Conservation (phyloP, 108 stramenopile species). For the Pelagomonas calceolata region DNA sequence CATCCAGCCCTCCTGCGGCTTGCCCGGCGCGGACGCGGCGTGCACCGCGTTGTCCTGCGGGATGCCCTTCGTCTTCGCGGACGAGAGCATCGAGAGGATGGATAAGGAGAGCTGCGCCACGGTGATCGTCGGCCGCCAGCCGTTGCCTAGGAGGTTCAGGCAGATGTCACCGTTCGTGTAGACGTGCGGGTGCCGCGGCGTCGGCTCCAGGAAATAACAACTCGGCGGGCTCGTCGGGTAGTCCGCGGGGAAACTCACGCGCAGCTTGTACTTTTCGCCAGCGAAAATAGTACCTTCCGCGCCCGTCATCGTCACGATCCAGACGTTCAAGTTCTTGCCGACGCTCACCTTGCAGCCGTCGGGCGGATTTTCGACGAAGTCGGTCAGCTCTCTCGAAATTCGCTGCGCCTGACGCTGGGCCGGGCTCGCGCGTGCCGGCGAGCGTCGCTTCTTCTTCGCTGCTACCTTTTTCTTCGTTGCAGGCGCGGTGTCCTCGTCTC, state of each 20-base stretch:
- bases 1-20: constrained; percentile 80
- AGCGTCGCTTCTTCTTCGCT: too few relatives aligned
- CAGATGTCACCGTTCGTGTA: constrained; percentile 98
- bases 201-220: constrained; percentile 73
- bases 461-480: too few relatives aligned
- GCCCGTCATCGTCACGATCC: constrained; percentile 76
- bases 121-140: constrained; percentile 91
- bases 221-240: constrained; percentile 84
- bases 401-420: too few relatives aligned
- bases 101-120: constrained; percentile 74
- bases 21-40: constrained; percentile 70
- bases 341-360: constrained; percentile 10
- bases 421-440: too few relatives aligned
- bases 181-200: constrained; percentile 79
- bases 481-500: too few relatives aligned
- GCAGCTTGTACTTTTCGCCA: constrained; percentile 81
- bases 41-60: constrained; percentile 86
- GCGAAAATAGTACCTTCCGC: constrained; percentile 70
- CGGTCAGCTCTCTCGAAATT: too few relatives aligned
- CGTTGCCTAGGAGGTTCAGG: constrained; percentile 77
- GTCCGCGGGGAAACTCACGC: constrained; percentile 64
- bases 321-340: constrained; percentile 70
- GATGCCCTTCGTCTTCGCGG: constrained; percentile 69
- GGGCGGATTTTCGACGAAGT: too few relatives aligned
- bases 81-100: constrained; percentile 79